Percentiles rank a stretch among this genome's conserved stretches.
Conservation (phyloP, 1,139 yeast species). For the Geotrichum reessii region DNA sequence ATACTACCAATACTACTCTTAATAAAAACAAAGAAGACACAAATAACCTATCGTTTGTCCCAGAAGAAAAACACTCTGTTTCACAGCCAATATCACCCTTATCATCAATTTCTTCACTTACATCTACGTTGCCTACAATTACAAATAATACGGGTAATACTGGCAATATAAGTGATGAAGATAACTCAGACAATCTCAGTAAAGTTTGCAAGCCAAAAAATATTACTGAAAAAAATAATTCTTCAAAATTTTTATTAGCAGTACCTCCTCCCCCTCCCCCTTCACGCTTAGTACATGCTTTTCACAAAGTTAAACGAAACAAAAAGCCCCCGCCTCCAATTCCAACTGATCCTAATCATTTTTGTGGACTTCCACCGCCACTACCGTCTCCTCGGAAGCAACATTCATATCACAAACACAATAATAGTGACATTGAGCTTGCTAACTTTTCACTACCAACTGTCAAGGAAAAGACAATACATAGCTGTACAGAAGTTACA, state of each 20-base stretch:
- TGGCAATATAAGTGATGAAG: neutral
- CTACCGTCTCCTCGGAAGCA: neutral
- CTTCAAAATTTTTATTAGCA: neutral
- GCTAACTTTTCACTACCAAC: neutral
- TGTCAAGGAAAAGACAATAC: neutral
- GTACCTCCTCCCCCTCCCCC: constrained; percentile 1
- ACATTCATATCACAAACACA: neutral
- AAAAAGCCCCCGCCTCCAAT: neutral
- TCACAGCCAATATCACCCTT: constrained; percentile 1
- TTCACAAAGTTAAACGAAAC: neutral
- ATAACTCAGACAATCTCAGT: neutral
- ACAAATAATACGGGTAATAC: neutral
- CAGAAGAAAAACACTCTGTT: neutral
- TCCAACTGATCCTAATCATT: neutral
- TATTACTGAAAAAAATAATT: neutral
- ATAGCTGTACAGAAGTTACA: neutral
- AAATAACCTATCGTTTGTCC: neutral
- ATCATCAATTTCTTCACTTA: neutral
- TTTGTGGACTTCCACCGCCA: neutral
- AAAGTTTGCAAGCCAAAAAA: neutral
- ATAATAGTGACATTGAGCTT: neutral
- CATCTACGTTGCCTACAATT: neutral
- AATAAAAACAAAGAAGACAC: neutral
- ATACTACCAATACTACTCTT: neutral
- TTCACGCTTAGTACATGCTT: neutral